Percentiles rank a stretch among this genome's conserved stretches.
phyloP scores from a whole-genome alignment of 2,329 filamentous ascomycete species.

The Sporothrix humicola region DNA sequence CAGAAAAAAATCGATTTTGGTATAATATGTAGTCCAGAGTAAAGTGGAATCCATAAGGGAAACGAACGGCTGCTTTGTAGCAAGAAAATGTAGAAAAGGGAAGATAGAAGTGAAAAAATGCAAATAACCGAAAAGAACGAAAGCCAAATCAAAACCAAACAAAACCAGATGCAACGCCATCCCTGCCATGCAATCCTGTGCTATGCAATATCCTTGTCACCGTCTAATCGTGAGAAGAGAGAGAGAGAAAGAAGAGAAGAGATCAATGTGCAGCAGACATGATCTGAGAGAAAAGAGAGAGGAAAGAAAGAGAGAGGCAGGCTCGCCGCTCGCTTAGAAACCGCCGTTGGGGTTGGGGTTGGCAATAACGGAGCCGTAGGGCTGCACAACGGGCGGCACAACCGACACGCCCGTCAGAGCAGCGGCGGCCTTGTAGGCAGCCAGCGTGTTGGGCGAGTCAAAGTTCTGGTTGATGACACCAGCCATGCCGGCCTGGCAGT shows the following conservation, averaged over 20 bases:
- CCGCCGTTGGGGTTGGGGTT: constrained; percentile 52
- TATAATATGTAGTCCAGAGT: neutral
- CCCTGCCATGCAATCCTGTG: constrained; percentile 15
- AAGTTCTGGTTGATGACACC: constrained; percentile 57
- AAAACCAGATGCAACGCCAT: neutral
- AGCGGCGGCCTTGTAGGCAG: constrained; percentile 48
- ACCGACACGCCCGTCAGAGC: constrained; percentile 43
- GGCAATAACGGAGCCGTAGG: constrained; percentile 45
- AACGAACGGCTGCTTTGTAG: constrained; percentile 10
- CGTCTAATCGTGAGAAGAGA: neutral
- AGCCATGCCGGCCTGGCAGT: constrained; percentile 58
- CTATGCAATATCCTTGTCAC: constrained; percentile 8
- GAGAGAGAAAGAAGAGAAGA: neutral
- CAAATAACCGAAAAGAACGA: neutral
- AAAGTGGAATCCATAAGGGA: neutral
- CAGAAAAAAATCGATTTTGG: constrained; percentile 17
- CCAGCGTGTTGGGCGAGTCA: constrained; percentile 47
- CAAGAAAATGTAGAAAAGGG: neutral
- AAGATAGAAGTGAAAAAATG: neutral
- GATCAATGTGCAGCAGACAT: neutral
- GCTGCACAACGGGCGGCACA: constrained; percentile 45
- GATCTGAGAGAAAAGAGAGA: neutral
- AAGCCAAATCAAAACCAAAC: neutral
- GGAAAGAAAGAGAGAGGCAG: neutral
- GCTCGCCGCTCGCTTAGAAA: constrained; percentile 40